Percentiles rank a stretch among this genome's conserved stretches.
phyloP scores from a whole-genome alignment of 768 basidiomycete species.

The Pleurotus sapidus region DNA sequence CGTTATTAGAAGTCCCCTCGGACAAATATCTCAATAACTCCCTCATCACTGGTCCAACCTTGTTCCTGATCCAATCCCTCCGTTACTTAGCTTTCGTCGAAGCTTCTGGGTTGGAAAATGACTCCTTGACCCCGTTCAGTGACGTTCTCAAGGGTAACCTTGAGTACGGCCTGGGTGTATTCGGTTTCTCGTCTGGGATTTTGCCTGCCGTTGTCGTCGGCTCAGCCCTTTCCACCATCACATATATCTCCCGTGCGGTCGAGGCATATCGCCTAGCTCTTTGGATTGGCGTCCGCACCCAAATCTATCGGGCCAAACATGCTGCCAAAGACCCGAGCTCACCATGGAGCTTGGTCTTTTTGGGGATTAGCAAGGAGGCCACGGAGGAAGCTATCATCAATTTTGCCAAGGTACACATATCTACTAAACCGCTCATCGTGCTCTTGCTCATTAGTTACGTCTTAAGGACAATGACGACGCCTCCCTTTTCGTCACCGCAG shows the following conservation, averaged over 20 bases:
- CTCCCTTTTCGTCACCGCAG: conserved; percentile 46
- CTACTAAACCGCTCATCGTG: conserved; percentile 14
- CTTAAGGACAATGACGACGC: conserved; percentile 9
- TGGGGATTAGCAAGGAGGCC: conserved; percentile 21
- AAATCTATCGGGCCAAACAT: conserved; percentile 24
- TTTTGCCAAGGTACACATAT: conserved; percentile 9
- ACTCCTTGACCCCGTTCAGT: conserved; percentile 18
- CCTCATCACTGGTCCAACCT: conserved; percentile 42
- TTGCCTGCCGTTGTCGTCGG: conserved; percentile 41
- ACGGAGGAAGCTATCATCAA: conserved; percentile 17
- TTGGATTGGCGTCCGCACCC: conserved; percentile 40
- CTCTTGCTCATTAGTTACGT: conserved; percentile 12
- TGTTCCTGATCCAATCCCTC: conserved; percentile 51
- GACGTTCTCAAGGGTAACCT: conserved; percentile 31
- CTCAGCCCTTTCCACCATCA: conserved; percentile 25
- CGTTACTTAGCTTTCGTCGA: conserved; percentile 48
- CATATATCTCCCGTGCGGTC: conserved; percentile 32
- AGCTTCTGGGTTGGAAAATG: conserved; percentile 2
- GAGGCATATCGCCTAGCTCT: conserved; percentile 38
- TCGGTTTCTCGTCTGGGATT: conserved; percentile 46
- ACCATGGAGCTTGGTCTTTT: conserved; percentile 46
- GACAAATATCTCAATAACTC: conserved; percentile 40
- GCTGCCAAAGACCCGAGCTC: conserved; percentile 15
- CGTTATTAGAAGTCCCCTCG: conserved; percentile 35
- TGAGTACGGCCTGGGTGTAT: conserved; percentile 29